phyloP scores from a whole-genome alignment of 1,284 basidiomycete genomes.

The Wolfiporia cocos region DNA sequence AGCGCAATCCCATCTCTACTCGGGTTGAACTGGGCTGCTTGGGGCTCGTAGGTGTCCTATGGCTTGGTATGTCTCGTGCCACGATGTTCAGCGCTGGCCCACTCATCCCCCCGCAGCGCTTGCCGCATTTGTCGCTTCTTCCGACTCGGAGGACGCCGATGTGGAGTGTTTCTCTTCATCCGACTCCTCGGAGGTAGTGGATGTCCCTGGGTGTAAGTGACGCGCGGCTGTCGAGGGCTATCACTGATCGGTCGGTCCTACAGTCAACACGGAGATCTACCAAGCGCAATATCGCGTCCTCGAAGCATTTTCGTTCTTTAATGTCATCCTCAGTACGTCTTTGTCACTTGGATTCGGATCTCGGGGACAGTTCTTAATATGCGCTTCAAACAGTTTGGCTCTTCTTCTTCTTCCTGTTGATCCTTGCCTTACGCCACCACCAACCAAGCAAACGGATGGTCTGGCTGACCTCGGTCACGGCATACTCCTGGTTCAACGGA shows the following conservation, averaged over 20 bases:
- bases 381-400: slow-evolving; percentile 51
- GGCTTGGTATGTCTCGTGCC: slow-evolving; percentile 57
- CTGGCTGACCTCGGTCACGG: slow-evolving; percentile 69
- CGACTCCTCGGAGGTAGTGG: slow-evolving; percentile 43
- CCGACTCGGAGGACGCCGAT: slow-evolving; percentile 68
- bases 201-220: slow-evolving; percentile 54
- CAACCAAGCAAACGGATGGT: slow-evolving; percentile 60
- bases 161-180: slow-evolving; percentile 71
- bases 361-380: slow-evolving; percentile 12
- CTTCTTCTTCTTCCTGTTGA: slow-evolving; percentile 54
- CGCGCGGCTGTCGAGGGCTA: slow-evolving; percentile 2
- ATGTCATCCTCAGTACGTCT: slow-evolving; percentile 58
- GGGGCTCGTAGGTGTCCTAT: slow-evolving; percentile 67
- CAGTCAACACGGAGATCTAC: slow-evolving; percentile 65
- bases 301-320: slow-evolving; percentile 72
- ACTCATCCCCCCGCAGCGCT: slow-evolving; percentile 43
- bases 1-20: slow-evolving; percentile 72
- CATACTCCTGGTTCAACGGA: slow-evolving; percentile 59
- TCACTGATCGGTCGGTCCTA: slow-evolving; percentile 2
- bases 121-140: slow-evolving; percentile 63
- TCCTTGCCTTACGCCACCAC: slow-evolving; percentile 60
- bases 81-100: no score
- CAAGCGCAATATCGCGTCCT: slow-evolving; percentile 79
- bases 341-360: background rate
- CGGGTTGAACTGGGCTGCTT: slow-evolving; percentile 66